These are phyloP conservation scores for Cladorrhinum sp. DNA, from an alignment of 2,329 filamentous ascomycete species.

Conservation along the genomic window DNA sequence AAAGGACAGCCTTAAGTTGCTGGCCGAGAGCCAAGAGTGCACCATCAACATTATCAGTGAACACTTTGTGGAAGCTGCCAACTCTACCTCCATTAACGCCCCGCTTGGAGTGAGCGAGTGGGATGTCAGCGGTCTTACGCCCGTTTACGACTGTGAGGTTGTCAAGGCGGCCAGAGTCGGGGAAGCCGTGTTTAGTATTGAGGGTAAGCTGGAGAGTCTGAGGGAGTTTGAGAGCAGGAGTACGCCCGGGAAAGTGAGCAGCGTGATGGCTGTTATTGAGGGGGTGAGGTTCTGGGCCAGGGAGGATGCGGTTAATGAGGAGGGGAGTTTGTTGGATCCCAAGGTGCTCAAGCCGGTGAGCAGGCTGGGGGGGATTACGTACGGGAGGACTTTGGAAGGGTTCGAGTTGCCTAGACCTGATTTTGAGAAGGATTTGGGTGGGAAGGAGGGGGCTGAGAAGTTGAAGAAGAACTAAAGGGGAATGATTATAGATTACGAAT, in stretches of 20 bases:
- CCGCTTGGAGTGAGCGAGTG: slow-evolving; percentile 78
- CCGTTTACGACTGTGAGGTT: slow-evolving; percentile 58
- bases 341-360: slow-evolving; percentile 72
- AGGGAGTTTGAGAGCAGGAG: slow-evolving; percentile 74
- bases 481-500: no score
- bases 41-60: slow-evolving; percentile 86
- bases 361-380: slow-evolving; percentile 82
- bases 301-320: slow-evolving; percentile 82
- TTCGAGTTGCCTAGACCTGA: slow-evolving; percentile 57
- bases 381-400: slow-evolving; percentile 59
- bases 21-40: slow-evolving; percentile 70
- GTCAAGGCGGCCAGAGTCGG: slow-evolving; percentile 71
- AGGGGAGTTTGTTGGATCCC: slow-evolving; percentile 70
- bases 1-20: slow-evolving; percentile 78
- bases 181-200: slow-evolving; percentile 80
- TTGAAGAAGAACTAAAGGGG: slow-evolving; percentile 48
- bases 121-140: slow-evolving; percentile 72
- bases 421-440: slow-evolving; percentile 51
- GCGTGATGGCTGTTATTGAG: slow-evolving; percentile 74
- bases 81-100: slow-evolving; percentile 73
- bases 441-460: slow-evolving; percentile 55
- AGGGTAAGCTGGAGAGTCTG: slow-evolving; percentile 72
- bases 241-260: slow-evolving; percentile 70
- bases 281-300: slow-evolving; percentile 85
- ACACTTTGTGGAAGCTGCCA: slow-evolving; percentile 82